Base-by-base conservation (phyloP, 2,329 filamentous ascomycete genomes). In the Shiraia sp. region DNA sequence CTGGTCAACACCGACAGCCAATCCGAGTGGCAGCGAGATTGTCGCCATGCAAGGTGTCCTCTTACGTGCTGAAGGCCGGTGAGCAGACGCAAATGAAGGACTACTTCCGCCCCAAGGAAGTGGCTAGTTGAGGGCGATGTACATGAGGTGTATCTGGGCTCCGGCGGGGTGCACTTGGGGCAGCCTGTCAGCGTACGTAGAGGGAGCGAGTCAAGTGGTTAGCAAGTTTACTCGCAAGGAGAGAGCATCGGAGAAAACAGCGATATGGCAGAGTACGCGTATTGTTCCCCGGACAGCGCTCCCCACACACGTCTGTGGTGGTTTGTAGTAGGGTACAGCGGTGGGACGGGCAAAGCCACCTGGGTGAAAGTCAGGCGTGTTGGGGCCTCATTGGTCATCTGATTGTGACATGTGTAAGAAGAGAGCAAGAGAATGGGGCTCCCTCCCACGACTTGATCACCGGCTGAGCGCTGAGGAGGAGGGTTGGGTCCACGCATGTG, bases 271-370 rank as follows among this genome's bases (percentile, higher is more conserved):
- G 52, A 49, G 35, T 24, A 35, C 36, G 39, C 31, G 35, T 45
- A 32, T 36, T 41, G 47, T 57, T 53, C 53, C 53, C 55, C 57
- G 49, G 53, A 47, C 40, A 49, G 41, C 38, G 42, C 37, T 47
- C 52, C 49, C 56, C 54, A 50, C 54, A 49, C 42, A 22, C 40
- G 30, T 38, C 29, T 47, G 32, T 23, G 35, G 36, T 42, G 45
- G 48, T n/a, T 40, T 33, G 41, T 44, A 33, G 27, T 16, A 14
- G 31, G 9, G 7, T 6, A 15, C 12, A 40, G 53, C 36, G 15
- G 57, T 60, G 57, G 36, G 17, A 32, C 14, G 49, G 35, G 35
- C 46, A 49, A 23, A 40, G 44, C 42, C 50, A 48, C 35, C 33
- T 51, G 53, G 37, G 40, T 42, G 45, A 35, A 44, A 44, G 35